phyloP scores from a whole-genome alignment of 208 protist species.

The Endotrypanum monterogeii region DNA sequence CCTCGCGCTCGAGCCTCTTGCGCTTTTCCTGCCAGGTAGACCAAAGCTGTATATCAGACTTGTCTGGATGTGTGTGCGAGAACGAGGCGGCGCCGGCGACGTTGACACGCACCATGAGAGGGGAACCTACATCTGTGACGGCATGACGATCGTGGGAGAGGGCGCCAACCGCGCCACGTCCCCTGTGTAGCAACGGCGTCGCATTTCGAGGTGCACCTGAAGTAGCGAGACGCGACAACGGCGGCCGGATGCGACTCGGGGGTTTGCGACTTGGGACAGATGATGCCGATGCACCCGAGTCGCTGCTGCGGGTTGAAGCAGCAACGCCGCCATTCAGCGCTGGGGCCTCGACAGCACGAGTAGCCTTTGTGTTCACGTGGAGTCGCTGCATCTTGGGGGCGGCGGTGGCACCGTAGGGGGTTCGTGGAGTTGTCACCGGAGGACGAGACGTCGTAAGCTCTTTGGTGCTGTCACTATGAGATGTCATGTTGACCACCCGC shows the following conservation, averaged over 20 bases:
- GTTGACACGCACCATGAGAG: not conserved
- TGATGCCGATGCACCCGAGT: slow-evolving; percentile 4
- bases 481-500: slow-evolving; percentile 2
- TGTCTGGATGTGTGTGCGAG: not conserved
- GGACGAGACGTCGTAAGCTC: not conserved
- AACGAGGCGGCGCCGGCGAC: not conserved
- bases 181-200: not conserved
- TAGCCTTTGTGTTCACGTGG: not conserved
- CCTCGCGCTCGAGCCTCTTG: slow-evolving; percentile 18
- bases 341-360: not conserved
- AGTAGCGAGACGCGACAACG: not conserved
- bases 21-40: slow-evolving; percentile 27
- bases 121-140: not conserved
- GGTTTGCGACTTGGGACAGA: not conserved
- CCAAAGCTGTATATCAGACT: slow-evolving; percentile 1
- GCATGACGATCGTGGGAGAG: not conserved
- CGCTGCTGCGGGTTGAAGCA: slow-evolving; percentile 1
- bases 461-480: not conserved
- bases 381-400: not conserved
- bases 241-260: not conserved
- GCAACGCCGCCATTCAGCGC: not conserved
- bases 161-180: not conserved
- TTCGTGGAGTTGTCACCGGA: not conserved
- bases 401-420: not conserved
- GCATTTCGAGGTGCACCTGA: not conserved